A percentile compares a stretch with the other conserved stretches of the same genome.
Conservation (phyloP, 495 filamentous ascomycete genomes). For the Xylaria acuta region DNA sequence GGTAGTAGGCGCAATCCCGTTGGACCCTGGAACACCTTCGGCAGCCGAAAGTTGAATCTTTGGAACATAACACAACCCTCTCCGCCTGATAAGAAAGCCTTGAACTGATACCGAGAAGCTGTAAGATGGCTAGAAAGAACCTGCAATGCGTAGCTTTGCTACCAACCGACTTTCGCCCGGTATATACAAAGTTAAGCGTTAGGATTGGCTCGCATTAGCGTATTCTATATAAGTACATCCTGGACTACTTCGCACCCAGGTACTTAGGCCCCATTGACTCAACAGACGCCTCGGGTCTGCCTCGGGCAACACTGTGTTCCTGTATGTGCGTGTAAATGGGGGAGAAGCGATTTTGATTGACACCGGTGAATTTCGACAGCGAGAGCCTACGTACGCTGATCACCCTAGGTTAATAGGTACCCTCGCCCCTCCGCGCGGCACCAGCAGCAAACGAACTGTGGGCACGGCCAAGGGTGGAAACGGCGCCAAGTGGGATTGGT, state of each 20-base stretch:
- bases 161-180: no score
- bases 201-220: no score
- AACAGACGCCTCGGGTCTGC: background rate
- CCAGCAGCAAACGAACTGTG: conserved; percentile 12
- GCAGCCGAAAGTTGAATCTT: no score
- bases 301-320: background rate
- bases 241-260: background rate
- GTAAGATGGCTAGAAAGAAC: no score
- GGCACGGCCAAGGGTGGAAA: background rate
- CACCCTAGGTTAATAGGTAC: background rate
- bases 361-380: background rate
- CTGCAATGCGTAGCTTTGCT: no score
- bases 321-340: background rate
- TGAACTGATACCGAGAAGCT: no score
- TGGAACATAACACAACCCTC: no score
- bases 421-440: no score
- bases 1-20: background rate
- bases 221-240: no score
- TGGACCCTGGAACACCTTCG: no score
- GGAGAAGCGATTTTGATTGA: background rate
- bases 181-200: no score
- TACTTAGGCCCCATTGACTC: background rate
- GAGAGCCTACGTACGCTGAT: background rate
- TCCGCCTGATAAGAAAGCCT: no score
- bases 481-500: conserved; percentile 17